These are phyloP conservation scores for Tylopilus felleus DNA, from an alignment of 768 basidiomycete species.

Conservation along the genomic window DNA sequence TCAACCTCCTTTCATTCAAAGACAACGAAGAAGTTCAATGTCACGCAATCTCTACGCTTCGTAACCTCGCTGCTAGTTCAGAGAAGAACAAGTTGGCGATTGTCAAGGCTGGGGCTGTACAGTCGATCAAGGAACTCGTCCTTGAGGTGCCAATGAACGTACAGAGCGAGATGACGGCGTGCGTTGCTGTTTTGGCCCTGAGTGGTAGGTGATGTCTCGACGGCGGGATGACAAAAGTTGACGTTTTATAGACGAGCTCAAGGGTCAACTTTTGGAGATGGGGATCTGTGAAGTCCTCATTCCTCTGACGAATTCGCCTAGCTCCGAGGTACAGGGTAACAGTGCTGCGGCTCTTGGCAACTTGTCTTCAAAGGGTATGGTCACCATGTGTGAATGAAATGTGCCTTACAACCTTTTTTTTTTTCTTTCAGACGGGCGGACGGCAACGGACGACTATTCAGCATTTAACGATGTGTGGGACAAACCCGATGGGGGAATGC, in stretches of 20 bases:
- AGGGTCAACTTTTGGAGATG: slow-evolving; percentile 95
- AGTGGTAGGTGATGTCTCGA: slow-evolving; percentile 62
- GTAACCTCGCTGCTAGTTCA: slow-evolving; percentile 93
- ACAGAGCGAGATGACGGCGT: slow-evolving; percentile 99
- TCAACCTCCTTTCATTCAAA: slow-evolving; percentile 95
- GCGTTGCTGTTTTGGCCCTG: slow-evolving; percentile 92
- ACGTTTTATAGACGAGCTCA: slow-evolving; percentile 78
- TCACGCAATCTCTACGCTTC: slow-evolving; percentile 95
- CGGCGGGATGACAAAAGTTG: background rate
- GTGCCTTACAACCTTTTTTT: background rate
- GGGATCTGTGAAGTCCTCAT: slow-evolving; percentile 97
- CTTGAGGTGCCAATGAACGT: slow-evolving; percentile 94
- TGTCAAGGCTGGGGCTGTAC: slow-evolving; percentile 95
- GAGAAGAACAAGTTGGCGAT: slow-evolving; percentile 99
- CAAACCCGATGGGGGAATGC: slow-evolving; percentile 96
- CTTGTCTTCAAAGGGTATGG: slow-evolving; percentile 88
- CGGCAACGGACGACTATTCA: slow-evolving; percentile 83
- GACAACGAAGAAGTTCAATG: slow-evolving; percentile 99
- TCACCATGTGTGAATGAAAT: background rate
- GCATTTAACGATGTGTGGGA: slow-evolving; percentile 99
- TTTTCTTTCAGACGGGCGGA: slow-evolving; percentile 61
- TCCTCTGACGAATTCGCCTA: slow-evolving; percentile 92
- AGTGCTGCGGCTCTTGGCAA: slow-evolving; percentile 97
- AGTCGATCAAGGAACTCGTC: slow-evolving; percentile 95
- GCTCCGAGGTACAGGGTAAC: slow-evolving; percentile 98